Evolutionary conservation across 176 grass and related monocot species (phyloP).

Genomic region (Carex pumila): DNA sequence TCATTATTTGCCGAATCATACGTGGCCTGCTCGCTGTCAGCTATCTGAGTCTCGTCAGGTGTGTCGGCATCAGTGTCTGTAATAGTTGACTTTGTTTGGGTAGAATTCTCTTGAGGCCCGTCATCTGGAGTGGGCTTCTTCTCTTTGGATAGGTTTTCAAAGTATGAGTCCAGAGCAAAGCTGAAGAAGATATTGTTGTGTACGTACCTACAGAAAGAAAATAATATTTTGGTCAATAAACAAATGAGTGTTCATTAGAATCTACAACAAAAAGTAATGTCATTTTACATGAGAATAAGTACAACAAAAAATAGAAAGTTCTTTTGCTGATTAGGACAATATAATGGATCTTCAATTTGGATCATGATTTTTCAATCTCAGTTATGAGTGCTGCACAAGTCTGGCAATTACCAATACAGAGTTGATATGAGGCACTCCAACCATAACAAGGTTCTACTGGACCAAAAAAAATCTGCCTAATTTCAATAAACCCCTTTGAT

Average conservation of each 20-base stretch:
- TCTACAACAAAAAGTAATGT: neutral
- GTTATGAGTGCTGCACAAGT: neutral
- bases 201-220: constrained; percentile 66
- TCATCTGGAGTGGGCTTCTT: constrained; percentile 35
- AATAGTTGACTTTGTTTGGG: constrained; percentile 6
- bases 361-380: neutral
- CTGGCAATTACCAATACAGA: neutral
- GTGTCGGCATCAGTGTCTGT: constrained; percentile 26
- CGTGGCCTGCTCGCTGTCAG: constrained; percentile 89
- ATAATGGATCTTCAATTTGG: neutral
- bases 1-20: constrained; percentile 99
- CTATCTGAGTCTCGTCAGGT: constrained; percentile 61
- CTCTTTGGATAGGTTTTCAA: constrained; percentile 62
- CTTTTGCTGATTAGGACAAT: neutral
- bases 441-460: neutral
- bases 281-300: neutral
- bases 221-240: neutral
- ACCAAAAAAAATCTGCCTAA: neutral
- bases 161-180: constrained; percentile 87
- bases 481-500: neutral
- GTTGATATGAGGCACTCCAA: neutral
- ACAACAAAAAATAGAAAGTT: neutral
- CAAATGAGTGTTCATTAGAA: neutral
- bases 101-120: constrained; percentile 9
- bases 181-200: constrained; percentile 99